Evolutionary conservation across 1,139 yeast genomes (phyloP), one percentile per base, ranked within the genome.

Genomic region (Diutina catenulata): DNA sequence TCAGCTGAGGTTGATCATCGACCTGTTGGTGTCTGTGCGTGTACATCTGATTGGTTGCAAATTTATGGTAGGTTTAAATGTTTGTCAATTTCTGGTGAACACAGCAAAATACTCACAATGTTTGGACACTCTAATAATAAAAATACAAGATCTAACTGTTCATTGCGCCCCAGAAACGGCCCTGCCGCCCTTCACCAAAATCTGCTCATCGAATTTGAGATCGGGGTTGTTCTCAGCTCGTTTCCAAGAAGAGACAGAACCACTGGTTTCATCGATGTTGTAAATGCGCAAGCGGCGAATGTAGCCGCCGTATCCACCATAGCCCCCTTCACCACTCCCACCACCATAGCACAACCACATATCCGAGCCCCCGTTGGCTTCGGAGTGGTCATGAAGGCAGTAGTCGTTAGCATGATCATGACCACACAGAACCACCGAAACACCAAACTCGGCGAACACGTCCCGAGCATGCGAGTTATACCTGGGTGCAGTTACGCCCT

Each of bases 351-450:
- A 31, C 5, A 31, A 21, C 35, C 35, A 31, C 3, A 31, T n/a
- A 14, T 31, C 35, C n/a, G n/a, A n/a, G n/a, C n/a, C n/a, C n/a
- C n/a, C n/a, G 13, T 55, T 51, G 14, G 52, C 44, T 39, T 49
- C 41, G 7, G 42, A 43, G 13, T 44, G 42, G 45, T 77, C 80
- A 39, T 64, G 59, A 33, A 82, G 59, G 56, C 98, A 91, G 53
- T 73, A 91, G 52, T 91, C 97, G 53, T 91, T 91, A 47, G 86
- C 82, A 52, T 91, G 97, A 51, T 91, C 97, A 55, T 91, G 98
- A 0, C 98, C 97, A 8, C 83, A 94, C 40, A 81, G 68, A 0
- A 76, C 73, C 0, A 82, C 83, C 23, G 71, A 60, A 0, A 88
- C 88, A 1, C 91, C 93, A 6, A 81, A 47, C 7, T 68, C 60